Base-by-base conservation (phyloP, 768 basidiomycete species). In the Rhodotorula graminis region DNA sequence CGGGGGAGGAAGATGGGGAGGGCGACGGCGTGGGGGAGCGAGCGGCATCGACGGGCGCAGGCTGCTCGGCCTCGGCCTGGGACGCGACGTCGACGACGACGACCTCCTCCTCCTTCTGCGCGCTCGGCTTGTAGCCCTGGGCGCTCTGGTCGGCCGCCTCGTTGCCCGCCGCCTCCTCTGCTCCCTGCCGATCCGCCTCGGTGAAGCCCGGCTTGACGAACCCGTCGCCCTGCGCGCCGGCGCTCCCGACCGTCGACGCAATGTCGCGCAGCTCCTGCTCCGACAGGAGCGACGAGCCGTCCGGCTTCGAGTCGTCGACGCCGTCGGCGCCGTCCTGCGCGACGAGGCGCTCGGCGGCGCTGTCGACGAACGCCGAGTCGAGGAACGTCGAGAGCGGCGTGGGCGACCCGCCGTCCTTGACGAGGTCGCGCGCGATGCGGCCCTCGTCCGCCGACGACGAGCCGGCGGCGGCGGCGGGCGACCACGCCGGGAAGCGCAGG, bases 401-500 rank as follows among this genome's bases (percentile, higher is more conserved):
- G 14, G 44, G 12, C 44, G 44, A 46, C 6, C 3, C 44, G 23
- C 11, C 57, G 3, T 33, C 16, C 8, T 31, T 62, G 33, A 53
- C 66, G 1, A 40, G 27, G 11, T 57, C 61, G 53, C 56, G 29
- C 33, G 25, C 55, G 61, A n/a, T 25, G 19, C 23, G 47, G 29
- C 27, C 16, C 44, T 12, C 44, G 42, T 31, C 18, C 47, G 6
- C 46, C 21, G 9, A 23, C 49, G n/a, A 7, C 7, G 18, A 44
- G 44, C n/a, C 60, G n/a, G 15, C 25, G 3, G 44, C 18, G 40
- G 42, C 44, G 14, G 50, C 11, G 29, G 69, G 62, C 7, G 44
- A 60, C 69, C 69, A 70, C 9, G 69, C 62, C 16, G 69, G 69
- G 62, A 70, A 70, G 29, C 42, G 62, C 16, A 64, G 40, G 2